These are phyloP conservation scores for Mycena sanguinolenta DNA, from an alignment of 768 basidiomycete genomes.

Conservation along the genomic window DNA sequence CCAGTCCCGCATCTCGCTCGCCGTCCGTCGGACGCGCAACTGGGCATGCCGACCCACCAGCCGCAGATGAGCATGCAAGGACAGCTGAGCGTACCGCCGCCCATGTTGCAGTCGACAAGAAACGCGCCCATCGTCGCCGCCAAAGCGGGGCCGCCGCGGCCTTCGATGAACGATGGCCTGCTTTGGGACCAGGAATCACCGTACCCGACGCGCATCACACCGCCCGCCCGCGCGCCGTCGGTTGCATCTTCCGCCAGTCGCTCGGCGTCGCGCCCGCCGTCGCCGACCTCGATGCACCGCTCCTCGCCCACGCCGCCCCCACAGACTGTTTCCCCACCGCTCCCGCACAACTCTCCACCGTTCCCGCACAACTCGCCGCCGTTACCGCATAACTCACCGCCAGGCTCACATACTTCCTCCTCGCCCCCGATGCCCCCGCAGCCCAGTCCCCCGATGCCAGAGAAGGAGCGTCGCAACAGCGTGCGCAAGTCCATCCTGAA, in stretches of 20 bases:
- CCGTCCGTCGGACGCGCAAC: conserved; percentile 12
- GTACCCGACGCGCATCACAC: conserved; percentile 61
- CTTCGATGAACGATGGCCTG: conserved; percentile 59
- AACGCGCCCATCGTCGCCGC: conserved; percentile 56
- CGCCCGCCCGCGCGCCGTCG: conserved; percentile 38
- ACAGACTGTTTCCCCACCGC: conserved; percentile 31
- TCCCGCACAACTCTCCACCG: no score
- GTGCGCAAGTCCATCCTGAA: conserved; percentile 82
- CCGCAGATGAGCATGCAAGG: conserved; percentile 23
- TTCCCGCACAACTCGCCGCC: no score
- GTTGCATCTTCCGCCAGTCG: conserved; percentile 24
- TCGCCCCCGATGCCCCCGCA: conserved; percentile 32
- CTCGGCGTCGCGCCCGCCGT: conserved; percentile 38
- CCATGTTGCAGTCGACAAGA: conserved; percentile 38
- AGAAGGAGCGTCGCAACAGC: conserved; percentile 54
- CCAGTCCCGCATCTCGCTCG: neutral
- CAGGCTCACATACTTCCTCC: neutral
- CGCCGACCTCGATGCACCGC: conserved; percentile 49
- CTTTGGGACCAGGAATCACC: conserved; percentile 83
- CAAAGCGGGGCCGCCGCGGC: conserved; percentile 54
- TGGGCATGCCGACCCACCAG: conserved; percentile 19
- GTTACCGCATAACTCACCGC: neutral
- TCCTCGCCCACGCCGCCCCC: conserved; percentile 32
- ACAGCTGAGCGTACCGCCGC: conserved; percentile 32
- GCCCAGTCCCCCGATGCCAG: conserved; percentile 12